These are phyloP conservation scores for Scheffersomyces ergatensis DNA, from an alignment of 805 yeast species.

Conservation along the genomic window DNA sequence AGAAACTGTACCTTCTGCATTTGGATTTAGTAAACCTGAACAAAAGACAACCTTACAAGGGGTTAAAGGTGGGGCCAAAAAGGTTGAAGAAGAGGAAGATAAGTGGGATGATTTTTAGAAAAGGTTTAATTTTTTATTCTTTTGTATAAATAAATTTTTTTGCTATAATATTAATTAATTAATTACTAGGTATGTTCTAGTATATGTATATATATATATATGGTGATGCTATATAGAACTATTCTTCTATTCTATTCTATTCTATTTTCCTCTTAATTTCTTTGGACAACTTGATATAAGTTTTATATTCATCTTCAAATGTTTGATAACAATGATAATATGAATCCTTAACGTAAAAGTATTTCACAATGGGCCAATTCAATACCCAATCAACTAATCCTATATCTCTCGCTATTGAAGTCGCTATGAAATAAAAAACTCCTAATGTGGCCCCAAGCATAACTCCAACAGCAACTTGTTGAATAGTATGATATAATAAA, in stretches of 20 bases:
- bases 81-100: conserved; percentile 49
- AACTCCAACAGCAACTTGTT: conserved; percentile 75
- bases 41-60: conserved; percentile 59
- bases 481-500: conserved; percentile 68
- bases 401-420: conserved; percentile 55
- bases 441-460: conserved; percentile 63
- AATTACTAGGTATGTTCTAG: too few species aligned
- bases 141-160: background rate
- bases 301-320: conserved; percentile 46
- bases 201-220: too few species aligned
- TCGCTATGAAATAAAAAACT: conserved; percentile 49
- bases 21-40: conserved; percentile 60
- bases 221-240: background rate
- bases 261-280: background rate
- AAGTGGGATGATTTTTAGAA: conserved; percentile 66
- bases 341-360: conserved; percentile 59
- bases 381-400: conserved; percentile 71
- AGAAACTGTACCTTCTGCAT: conserved; percentile 55
- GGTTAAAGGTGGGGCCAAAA: conserved; percentile 36
- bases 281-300: conserved; percentile 9
- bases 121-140: background rate
- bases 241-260: background rate
- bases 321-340: conserved; percentile 47
- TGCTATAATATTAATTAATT: background rate
- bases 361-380: conserved; percentile 50